A percentile compares a stretch with the other conserved stretches of the same genome.
These are phyloP conservation scores for Thelonectria blattea DNA, from an alignment of 2,329 filamentous ascomycete genomes.

Conservation along the genomic window DNA sequence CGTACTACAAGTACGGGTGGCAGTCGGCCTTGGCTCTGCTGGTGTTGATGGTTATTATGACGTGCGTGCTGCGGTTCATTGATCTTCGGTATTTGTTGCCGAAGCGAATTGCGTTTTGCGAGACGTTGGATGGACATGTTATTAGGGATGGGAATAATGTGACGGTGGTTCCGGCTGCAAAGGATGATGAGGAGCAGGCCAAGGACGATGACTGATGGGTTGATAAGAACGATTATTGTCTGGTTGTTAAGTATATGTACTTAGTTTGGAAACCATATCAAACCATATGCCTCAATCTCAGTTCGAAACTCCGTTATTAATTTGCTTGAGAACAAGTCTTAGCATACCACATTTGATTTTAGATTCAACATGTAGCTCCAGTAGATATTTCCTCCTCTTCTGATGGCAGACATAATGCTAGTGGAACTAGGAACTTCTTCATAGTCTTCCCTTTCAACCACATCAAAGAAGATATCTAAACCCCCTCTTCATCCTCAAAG, in stretches of 20 bases:
- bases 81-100: slow-evolving; percentile 12
- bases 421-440: neutral
- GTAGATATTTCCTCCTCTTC: too few relatives aligned
- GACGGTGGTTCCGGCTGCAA: neutral
- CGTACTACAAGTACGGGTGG: slow-evolving; percentile 23
- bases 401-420: neutral
- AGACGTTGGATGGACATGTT: neutral
- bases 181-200: slow-evolving; percentile 3
- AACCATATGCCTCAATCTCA: too few relatives aligned
- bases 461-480: slow-evolving; percentile 54
- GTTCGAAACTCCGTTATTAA: too few relatives aligned
- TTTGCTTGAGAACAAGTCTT: too few relatives aligned
- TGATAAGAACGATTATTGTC: neutral
- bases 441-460: too few relatives aligned
- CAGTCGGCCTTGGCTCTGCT: slow-evolving; percentile 16
- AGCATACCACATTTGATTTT: too few relatives aligned
- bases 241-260: too few relatives aligned
- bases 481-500: slow-evolving; percentile 52
- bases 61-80: slow-evolving; percentile 14
- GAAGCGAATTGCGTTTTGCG: slow-evolving; percentile 8
- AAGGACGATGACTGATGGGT: neutral
- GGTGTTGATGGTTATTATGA: slow-evolving; percentile 18
- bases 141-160: neutral
- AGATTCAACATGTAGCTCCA: too few relatives aligned
- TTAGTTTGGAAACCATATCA: too few relatives aligned